phyloP scores from a whole-genome alignment of 345 rosid genomes.

The Eutrema yunnanense region DNA sequence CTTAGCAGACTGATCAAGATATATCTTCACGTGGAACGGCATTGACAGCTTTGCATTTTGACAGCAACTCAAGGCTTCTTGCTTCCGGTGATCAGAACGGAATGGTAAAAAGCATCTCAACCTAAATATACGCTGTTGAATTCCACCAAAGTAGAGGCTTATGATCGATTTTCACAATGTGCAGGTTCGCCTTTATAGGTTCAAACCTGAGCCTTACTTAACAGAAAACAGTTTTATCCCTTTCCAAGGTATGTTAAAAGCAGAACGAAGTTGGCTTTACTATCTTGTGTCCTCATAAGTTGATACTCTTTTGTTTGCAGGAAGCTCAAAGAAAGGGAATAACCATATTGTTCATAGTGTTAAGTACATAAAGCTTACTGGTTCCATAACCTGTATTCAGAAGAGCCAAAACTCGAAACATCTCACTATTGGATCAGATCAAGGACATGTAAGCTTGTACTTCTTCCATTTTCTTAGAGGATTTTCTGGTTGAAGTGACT shows the following conservation, averaged over 20 bases:
- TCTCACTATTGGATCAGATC: constrained; percentile 75
- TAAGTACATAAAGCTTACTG: constrained; percentile 62
- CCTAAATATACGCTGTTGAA: background rate
- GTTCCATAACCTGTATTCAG: constrained; percentile 54
- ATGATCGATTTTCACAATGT: background rate
- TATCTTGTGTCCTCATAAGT: background rate
- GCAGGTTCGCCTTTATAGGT: constrained; percentile 73
- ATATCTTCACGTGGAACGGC: constrained; percentile 57
- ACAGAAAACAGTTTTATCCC: constrained; percentile 55
- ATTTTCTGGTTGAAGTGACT: background rate
- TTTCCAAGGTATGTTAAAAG: constrained; percentile 47
- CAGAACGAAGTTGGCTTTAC: background rate
- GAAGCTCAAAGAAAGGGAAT: constrained; percentile 61
- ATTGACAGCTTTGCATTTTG: constrained; percentile 59
- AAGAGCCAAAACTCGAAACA: constrained; percentile 44
- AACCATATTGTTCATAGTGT: constrained; percentile 55
- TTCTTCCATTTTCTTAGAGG: background rate
- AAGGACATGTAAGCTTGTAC: constrained; percentile 68
- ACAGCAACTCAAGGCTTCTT: constrained; percentile 49
- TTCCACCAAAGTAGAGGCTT: background rate
- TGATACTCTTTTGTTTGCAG: constrained; percentile 30
- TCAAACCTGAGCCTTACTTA: constrained; percentile 68
- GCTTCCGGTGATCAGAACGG: constrained; percentile 81
- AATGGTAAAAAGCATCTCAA: constrained; percentile 37
- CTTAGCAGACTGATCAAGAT: constrained; percentile 69